Conservation (phyloP, 2,329 filamentous ascomycete genomes). For the Penicillium aurantiogriseum region DNA sequence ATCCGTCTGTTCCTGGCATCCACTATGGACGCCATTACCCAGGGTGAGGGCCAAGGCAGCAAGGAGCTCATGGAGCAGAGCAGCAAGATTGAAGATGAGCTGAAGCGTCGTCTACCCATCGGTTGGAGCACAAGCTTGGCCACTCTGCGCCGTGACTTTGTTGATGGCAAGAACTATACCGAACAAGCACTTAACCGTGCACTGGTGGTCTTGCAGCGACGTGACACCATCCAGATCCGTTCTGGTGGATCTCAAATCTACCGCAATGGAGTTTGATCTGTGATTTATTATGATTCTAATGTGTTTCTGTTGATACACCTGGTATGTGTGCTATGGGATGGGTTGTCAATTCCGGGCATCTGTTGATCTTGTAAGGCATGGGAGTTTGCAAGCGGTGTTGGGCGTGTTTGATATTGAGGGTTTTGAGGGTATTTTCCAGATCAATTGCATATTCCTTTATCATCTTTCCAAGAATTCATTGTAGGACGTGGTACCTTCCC, state of each 20-base stretch:
- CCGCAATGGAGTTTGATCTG: constrained; percentile 44
- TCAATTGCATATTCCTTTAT: constrained; percentile 10
- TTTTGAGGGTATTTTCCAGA: not conserved
- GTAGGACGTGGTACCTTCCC: not conserved
- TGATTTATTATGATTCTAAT: constrained; percentile 19
- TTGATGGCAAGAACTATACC: constrained; percentile 84
- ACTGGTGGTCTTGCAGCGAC: constrained; percentile 78
- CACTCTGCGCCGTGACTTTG: constrained; percentile 83
- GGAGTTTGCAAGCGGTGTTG: constrained; percentile 22
- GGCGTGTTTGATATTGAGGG: constrained; percentile 14
- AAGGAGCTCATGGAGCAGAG: constrained; percentile 91
- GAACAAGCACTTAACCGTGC: constrained; percentile 84
- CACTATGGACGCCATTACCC: constrained; percentile 96
- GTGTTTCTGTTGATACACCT: constrained; percentile 22
- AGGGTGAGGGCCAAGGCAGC: constrained; percentile 78
- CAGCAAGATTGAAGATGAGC: constrained; percentile 79
- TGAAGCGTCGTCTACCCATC: constrained; percentile 82
- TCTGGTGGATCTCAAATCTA: constrained; percentile 51
- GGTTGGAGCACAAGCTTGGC: constrained; percentile 92
- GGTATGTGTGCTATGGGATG: constrained; percentile 20
- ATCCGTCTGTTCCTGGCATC: constrained; percentile 94
- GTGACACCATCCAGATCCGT: constrained; percentile 66
- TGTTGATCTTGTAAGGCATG: constrained; percentile 12
- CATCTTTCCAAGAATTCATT: not conserved
- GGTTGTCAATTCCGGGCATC: constrained; percentile 18